A percentile compares a stretch with the other conserved stretches of the same genome.
These are phyloP conservation scores for Artomyces pyxidatus DNA, from an alignment of 768 basidiomycete genomes.

Conservation along the genomic window DNA sequence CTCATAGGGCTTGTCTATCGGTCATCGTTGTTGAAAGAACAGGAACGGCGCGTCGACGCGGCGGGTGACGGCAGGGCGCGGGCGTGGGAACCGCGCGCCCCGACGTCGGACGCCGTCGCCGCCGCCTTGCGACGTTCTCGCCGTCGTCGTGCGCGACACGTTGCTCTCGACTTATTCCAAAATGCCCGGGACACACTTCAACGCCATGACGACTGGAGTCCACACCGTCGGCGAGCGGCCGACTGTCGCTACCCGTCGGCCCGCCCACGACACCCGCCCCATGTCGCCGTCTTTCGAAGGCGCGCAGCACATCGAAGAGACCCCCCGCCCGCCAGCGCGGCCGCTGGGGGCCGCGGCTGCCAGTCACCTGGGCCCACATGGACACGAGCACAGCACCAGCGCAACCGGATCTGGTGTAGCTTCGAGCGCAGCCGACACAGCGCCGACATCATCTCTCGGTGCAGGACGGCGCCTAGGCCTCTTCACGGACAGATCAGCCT, in stretches of 20 bases:
- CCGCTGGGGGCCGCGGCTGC: not conserved
- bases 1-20: not conserved
- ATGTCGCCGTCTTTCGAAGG: not conserved
- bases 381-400: not conserved
- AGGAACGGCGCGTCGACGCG: not conserved
- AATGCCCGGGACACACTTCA: not conserved
- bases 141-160: not conserved
- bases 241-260: not conserved
- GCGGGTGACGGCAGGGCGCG: not conserved
- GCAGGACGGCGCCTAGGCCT: constrained; percentile 12
- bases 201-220: not conserved
- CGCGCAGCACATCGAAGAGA: not conserved
- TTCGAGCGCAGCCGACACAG: not conserved
- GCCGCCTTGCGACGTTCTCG: not conserved
- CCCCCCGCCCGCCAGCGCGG: not conserved
- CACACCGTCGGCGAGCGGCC: not conserved
- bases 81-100: not conserved
- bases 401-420: not conserved
- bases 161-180: not conserved
- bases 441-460: not conserved
- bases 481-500: constrained; percentile 20
- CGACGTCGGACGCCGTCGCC: not conserved
- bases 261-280: not conserved
- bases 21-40: not conserved
- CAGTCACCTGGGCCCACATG: not conserved